phyloP scores from a whole-genome alignment of 768 basidiomycete genomes.

The Sarcodon sp. region DNA sequence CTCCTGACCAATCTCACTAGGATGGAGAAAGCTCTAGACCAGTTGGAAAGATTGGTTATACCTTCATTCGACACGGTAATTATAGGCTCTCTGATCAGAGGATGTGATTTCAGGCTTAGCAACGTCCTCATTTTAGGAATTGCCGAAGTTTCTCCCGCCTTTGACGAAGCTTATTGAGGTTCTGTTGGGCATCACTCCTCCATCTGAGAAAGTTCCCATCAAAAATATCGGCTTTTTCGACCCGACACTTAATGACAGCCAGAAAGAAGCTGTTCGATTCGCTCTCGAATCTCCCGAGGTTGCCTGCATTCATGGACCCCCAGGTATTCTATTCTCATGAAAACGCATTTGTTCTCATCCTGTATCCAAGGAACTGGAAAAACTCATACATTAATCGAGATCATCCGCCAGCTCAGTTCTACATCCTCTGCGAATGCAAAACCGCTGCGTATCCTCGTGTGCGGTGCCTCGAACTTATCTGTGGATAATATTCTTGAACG shows the following conservation, averaged over 20 bases:
- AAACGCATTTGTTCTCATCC: background rate
- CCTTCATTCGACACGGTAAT: constrained; percentile 5
- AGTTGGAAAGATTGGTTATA: constrained; percentile 35
- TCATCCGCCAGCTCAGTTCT: constrained; percentile 72
- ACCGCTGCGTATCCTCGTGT: constrained; percentile 62
- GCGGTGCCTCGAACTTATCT: constrained; percentile 88
- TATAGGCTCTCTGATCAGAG: constrained; percentile 3
- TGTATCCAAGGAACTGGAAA: constrained; percentile 69
- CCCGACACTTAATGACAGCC: constrained; percentile 64
- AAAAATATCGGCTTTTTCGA: constrained; percentile 57
- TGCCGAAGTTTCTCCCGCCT: constrained; percentile 29
- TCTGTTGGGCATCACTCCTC: constrained; percentile 51
- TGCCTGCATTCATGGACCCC: constrained; percentile 95
- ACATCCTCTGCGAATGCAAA: constrained; percentile 32
- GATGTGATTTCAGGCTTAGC: background rate
- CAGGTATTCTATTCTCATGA: constrained; percentile 33
- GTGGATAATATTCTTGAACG: constrained; percentile 94
- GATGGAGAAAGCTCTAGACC: constrained; percentile 77
- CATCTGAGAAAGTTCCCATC: constrained; percentile 25
- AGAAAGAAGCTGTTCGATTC: constrained; percentile 74
- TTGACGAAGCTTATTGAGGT: constrained; percentile 47
- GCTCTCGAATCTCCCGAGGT: constrained; percentile 73
- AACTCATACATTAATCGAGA: constrained; percentile 90
- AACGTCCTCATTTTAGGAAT: constrained; percentile 12
- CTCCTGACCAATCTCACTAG: constrained; percentile 22